Evolutionary conservation across 1,284 basidiomycete genomes (phyloP), one percentile per base, ranked within the genome.

Genomic region (Pascua sp.): DNA sequence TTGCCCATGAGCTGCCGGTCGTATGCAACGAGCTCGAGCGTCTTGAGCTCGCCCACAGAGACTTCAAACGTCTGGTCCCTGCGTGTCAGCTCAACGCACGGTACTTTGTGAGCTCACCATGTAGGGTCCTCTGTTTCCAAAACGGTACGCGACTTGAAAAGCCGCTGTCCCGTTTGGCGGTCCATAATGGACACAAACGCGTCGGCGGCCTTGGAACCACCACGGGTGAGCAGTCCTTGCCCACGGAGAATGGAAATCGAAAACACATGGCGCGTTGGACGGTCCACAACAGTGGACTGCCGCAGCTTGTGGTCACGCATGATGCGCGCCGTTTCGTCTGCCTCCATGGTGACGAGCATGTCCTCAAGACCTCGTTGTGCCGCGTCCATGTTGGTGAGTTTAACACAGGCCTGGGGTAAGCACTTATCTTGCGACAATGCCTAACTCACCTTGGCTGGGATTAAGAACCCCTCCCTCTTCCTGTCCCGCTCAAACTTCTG

Each of bases 1-100:
- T 75, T 75, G 51, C 77, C 77, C 15, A 77, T 74, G 3, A 77
- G 66, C 24, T 69, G 65, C 41, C 76, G 71, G 57, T 77, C 73
- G 47, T 60, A 73, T 4, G 65, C 67, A 1, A 62, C 52, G 5
- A 78, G 51, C 50, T 77, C 76, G 41, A 76, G 65, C 9, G 55
- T 53, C 43, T 70, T 73, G 47, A 65, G 47, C 1, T 56, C 45
- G 36, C 58, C 62, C 16, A 75, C 65, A 1, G 66, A 62, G 24
- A 75, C 50, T 47, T 77, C 74, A 46, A 75, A 73, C 0, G 67
- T 63, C 59, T 77, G 69, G 49, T 75, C 71, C 71, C 71, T 72
- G 53, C 36, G 7, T 12, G 37, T 59, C 43, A 66, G 60, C 46
- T 47, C n/a, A n/a, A n/a, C n/a, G n/a, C n/a, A n/a, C n/a, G n/a